Conservation (phyloP, 192 early-diverging fungal species). For the Rhizophagus prolifer region DNA sequence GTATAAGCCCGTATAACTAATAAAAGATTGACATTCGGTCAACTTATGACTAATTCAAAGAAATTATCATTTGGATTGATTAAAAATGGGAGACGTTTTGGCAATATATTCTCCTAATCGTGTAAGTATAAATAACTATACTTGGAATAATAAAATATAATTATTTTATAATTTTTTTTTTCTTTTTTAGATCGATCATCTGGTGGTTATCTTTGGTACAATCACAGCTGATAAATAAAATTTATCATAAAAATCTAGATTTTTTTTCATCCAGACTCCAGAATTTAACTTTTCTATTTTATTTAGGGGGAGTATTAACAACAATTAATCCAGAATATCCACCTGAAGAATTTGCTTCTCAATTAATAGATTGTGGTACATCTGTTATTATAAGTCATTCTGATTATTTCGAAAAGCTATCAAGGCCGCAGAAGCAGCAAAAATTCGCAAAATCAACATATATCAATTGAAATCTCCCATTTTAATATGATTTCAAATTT, state of each 20-base stretch:
- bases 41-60: conserved; percentile 37
- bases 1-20: conserved; percentile 29
- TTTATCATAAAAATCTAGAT: background rate
- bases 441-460: conserved; percentile 37
- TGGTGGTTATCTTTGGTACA: conserved; percentile 37
- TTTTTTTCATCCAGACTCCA: background rate
- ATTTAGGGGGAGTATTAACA: conserved; percentile 63
- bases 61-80: conserved; percentile 50
- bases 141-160: too few relatives aligned
- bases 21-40: conserved; percentile 41
- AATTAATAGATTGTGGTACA: conserved; percentile 69
- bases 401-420: conserved; percentile 36
- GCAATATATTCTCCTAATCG: conserved; percentile 51
- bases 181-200: conserved; percentile 33
- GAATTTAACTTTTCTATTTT: conserved; percentile 22
- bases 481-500: too few relatives aligned
- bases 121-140: too few relatives aligned
- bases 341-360: conserved; percentile 68
- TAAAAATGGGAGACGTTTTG: conserved; percentile 67
- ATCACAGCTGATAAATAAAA: conserved; percentile 37
- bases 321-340: conserved; percentile 84
- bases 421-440: conserved; percentile 35
- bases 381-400: conserved; percentile 60
- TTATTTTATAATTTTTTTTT: background rate
- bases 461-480: too few relatives aligned